Base-by-base conservation (phyloP, 192 early-diverging fungal species). In the Kappamyces sp. region DNA sequence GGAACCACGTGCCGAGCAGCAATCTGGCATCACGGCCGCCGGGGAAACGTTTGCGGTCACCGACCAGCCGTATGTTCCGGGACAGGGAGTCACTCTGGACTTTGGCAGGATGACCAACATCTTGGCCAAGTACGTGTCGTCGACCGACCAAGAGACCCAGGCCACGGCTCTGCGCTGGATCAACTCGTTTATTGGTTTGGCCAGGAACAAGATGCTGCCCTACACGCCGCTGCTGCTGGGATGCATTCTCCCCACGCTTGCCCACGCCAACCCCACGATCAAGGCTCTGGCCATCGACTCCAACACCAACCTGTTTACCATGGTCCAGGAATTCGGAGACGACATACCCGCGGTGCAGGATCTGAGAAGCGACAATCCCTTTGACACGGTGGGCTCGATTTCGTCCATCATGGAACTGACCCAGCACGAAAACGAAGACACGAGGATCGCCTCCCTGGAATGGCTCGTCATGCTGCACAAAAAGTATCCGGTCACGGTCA, bases 401-500 rank as follows among this genome's bases (percentile, higher is more conserved):
- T 83, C 83, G 30, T 81, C 88, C 0, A 54, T 99, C 3, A 86
- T 87, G 41, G 62, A 77, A 8, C 86, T 88, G 55, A 87, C 89
- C 52, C 70, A 84, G 57, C 88, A 96, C 66, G 88, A 91, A 54
- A 85, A 90, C 54, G 95, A 98, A 66, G 90, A 93, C 54, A 95
- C 97, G 0, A 77, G 94, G 35, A 79, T 93, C 2, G 88, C 91
- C 0, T 87, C 88, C 35, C 72, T 99, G 65, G 93, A 94, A 36
- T 99, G 97, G 97, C 73, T 99, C 7, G 64, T 94, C n/a, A 91
- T 98, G 84, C 68, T 99, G 40, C 94, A 99, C 63, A 88, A 85
- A 48, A 94, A 94, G 59, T 86, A 91, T 5, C 93, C 94, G 0
- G 83, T 80, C 46, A 79, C 81, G 74, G 91, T 96, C 46, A 73